Evolutionary conservation across 2,329 filamentous ascomycete species (phyloP), one percentile per base, ranked within the genome.

Genomic region (Fusarium sp.): DNA sequence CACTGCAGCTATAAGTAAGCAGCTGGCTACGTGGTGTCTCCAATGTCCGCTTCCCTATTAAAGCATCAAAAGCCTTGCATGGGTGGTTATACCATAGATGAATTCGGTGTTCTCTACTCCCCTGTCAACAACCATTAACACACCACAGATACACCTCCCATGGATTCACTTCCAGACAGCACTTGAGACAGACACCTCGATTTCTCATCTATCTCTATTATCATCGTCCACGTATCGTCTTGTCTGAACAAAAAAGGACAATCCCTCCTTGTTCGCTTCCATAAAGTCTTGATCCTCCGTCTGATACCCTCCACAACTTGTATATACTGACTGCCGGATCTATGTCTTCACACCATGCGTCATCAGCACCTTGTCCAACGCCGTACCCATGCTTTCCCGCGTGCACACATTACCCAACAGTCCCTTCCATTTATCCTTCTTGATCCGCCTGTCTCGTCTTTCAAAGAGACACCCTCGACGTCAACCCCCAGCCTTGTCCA

Each of bases 371-470:
- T 69, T 69, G 62, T 70, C 67, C 62, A 75, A 74, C 73, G 73
- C 73, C 73, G 51, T 68, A 49, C 60, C 73, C 66, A 74, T 74
- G 73, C 73, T 73, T 73, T 69, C 67, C 64, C 50, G 64, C 61
- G 61, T 71, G 58, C 61, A 65, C 53, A 23, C 62, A 73, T 71
- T 74, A 74, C 69, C 68, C 68, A 74, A 71, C 69, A 62, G 62
- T 61, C 38, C 68, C 58, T 67, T 61, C 64, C 55, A 63, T 62
- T 60, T 44, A 71, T 61, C 61, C 54, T 58, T 64, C 58, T 59
- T 46, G 42, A 65, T 25, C 65, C 51, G 13, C 58, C 58, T 49
- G 40, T 53, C 23, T 31, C 42, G 16, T 51, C 51, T 49, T 61
- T 53, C 58, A 51, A 49, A 57, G 31, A 57, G 25, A 40, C 56